Evolutionary conservation across 148 eudicot genomes (phyloP).

Genomic region (Camellia japonica): DNA sequence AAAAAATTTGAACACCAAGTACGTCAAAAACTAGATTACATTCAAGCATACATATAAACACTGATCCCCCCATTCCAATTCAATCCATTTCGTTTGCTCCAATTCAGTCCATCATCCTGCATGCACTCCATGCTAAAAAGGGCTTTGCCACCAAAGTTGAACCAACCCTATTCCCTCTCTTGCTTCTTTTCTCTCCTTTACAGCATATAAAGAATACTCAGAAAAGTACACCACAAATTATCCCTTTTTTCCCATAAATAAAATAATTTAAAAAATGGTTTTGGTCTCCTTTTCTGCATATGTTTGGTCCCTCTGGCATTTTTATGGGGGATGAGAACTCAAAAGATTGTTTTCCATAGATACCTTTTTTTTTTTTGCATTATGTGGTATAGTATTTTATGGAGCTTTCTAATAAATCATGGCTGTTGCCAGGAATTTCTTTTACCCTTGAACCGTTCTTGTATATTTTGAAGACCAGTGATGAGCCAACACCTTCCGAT

Average conservation of each 20-base stretch:
- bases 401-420: constrained; percentile 43
- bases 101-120: neutral
- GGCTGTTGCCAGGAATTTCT: constrained; percentile 48
- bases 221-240: neutral
- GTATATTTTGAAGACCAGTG: constrained; percentile 60
- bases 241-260: neutral
- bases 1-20: neutral
- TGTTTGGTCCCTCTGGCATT: neutral
- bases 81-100: neutral
- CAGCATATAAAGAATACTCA: no score
- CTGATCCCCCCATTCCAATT: neutral
- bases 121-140: neutral
- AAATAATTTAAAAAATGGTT: neutral
- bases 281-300: neutral
- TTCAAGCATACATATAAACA: neutral
- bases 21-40: neutral
- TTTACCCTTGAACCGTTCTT: constrained; percentile 40
- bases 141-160: neutral
- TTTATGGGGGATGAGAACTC: neutral
- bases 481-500: constrained; percentile 44
- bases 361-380: neutral
- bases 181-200: neutral
- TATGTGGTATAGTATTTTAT: constrained; percentile 22
- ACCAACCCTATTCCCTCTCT: neutral
- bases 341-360: neutral